Evolutionary conservation across 2,329 filamentous ascomycete species (phyloP).

Genomic region (Aspergillus amoenus): DNA sequence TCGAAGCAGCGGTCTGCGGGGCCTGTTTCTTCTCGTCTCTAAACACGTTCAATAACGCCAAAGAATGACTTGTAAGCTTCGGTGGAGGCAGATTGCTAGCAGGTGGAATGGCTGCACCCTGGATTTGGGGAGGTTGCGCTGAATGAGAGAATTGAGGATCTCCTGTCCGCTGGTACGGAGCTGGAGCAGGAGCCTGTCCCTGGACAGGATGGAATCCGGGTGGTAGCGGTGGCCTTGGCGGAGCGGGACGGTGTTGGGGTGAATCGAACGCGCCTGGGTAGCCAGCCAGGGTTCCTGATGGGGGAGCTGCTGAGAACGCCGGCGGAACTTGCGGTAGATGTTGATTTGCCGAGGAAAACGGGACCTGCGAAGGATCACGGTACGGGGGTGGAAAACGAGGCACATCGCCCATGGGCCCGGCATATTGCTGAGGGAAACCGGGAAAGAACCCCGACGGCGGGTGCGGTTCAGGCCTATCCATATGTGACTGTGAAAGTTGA

Average conservation of each 20-base stretch:
- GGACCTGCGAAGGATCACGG: conserved; percentile 15
- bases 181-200: conserved; percentile 29
- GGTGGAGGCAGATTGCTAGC: conserved; percentile 59
- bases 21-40: conserved; percentile 40
- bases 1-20: conserved; percentile 22
- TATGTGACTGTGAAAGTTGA: conserved; percentile 23
- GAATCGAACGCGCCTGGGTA: conserved; percentile 23
- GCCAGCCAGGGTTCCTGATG: conserved; percentile 19
- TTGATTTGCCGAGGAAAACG: conserved; percentile 10
- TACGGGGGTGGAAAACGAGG: conserved; percentile 20
- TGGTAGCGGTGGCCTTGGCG: conserved; percentile 18
- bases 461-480: conserved; percentile 52
- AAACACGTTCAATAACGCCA: conserved; percentile 60
- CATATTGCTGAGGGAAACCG: conserved; percentile 34
- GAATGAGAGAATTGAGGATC: conserved; percentile 46
- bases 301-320: conserved; percentile 13
- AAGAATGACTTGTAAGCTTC: conserved; percentile 57
- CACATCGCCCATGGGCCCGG: conserved; percentile 27
- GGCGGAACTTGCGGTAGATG: conserved; percentile 11
- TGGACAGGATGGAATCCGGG: conserved; percentile 13
- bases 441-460: conserved; percentile 53
- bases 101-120: conserved; percentile 52
- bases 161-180: conserved; percentile 49
- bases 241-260: conserved; percentile 22
- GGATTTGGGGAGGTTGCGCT: conserved; percentile 32